phyloP scores from a whole-genome alignment of 495 filamentous ascomycete genomes.

The Neurospora sp. region DNA sequence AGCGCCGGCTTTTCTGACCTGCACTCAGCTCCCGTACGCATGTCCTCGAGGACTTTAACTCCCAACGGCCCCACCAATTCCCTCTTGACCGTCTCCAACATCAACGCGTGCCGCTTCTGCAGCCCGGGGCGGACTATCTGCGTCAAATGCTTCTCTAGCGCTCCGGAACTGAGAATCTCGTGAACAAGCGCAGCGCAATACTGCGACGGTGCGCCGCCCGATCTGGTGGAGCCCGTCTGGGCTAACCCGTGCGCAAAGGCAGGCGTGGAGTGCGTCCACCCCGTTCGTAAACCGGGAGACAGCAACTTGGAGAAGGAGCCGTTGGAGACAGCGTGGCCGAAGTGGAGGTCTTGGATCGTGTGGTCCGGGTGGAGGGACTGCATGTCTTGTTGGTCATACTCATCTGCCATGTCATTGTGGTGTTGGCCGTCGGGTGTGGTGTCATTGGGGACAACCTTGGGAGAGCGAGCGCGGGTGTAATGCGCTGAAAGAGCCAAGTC shows the following conservation, averaged over 20 bases:
- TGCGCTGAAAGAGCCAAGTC: slow-evolving; percentile 5
- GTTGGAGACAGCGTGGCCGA: slow-evolving; percentile 71
- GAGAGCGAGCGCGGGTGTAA: not conserved
- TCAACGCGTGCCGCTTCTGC: slow-evolving; percentile 40
- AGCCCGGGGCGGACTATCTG: slow-evolving; percentile 41
- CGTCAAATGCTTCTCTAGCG: slow-evolving; percentile 34
- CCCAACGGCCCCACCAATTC: slow-evolving; percentile 53
- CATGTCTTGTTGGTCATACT: not conserved
- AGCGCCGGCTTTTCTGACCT: slow-evolving; percentile 17
- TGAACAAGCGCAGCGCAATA: slow-evolving; percentile 55
- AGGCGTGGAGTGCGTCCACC: slow-evolving; percentile 68
- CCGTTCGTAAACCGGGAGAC: slow-evolving; percentile 68
- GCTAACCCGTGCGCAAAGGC: slow-evolving; percentile 58
- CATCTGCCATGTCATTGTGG: not conserved
- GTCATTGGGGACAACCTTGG: too few species aligned
- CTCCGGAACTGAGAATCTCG: slow-evolving; percentile 36
- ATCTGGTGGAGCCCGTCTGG: slow-evolving; percentile 59
- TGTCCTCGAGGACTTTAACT: slow-evolving; percentile 25
- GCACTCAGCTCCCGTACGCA: not conserved
- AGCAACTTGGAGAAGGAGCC: slow-evolving; percentile 77
- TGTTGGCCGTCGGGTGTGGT: not conserved
- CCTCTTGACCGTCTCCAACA: slow-evolving; percentile 44
- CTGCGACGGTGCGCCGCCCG: slow-evolving; percentile 70
- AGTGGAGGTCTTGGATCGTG: slow-evolving; percentile 19
- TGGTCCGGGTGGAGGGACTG: not conserved